Base-by-base conservation (phyloP, 345 rosid species). In the Eucalyptus pauciflora region DNA sequence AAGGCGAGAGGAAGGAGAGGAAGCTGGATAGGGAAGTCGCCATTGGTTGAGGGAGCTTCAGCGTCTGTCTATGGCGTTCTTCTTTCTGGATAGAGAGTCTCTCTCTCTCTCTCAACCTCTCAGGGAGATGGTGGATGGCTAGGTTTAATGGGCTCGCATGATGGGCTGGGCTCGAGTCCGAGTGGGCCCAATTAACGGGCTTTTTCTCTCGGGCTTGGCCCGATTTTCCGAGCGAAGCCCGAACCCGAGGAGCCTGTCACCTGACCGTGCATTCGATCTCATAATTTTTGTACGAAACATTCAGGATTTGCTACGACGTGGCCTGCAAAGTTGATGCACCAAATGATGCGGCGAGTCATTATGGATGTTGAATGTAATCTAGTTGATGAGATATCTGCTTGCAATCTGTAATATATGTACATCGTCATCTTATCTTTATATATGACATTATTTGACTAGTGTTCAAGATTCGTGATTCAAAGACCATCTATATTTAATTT, bases 1-100 rank as follows among this genome's bases (percentile, higher is more conserved):
- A 90, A 62, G 97, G 96, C 16, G 93, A 88, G 87, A 94, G 88
- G 92, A 93, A 95, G 88, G 97, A 95, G 91, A 95, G 88, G 91
- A 96, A 93, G 91, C 92, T 94, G 86, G 98, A 86, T 89, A 96
- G 92, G 79, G 96, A 92, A 88, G 95, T 41, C 85, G 98, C 98
- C 98, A 96, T 95, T 41, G 85, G 48, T 41, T 20, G 85, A 41
- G 92, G 85, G 87, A 88, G 51, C 64, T 67, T 37, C 46, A 87
- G 33, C 49, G 88, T 7, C 33, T 56, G 20, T 11, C 50, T 87
- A 41, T 76, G 85, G 48, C 76, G 79, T 37, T 33, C 31, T 58
- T 87, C 46, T 52, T 87, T 31, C 45, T 87, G 29, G 24, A 76
- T 33, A 16, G 80, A 69, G 41, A 20, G 43, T 2, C 13, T 16